Percentiles rank a stretch among this genome's conserved stretches.
These are phyloP conservation scores for Colletotrichum tropicale DNA, from an alignment of 2,329 filamentous ascomycete genomes.

Conservation along the genomic window DNA sequence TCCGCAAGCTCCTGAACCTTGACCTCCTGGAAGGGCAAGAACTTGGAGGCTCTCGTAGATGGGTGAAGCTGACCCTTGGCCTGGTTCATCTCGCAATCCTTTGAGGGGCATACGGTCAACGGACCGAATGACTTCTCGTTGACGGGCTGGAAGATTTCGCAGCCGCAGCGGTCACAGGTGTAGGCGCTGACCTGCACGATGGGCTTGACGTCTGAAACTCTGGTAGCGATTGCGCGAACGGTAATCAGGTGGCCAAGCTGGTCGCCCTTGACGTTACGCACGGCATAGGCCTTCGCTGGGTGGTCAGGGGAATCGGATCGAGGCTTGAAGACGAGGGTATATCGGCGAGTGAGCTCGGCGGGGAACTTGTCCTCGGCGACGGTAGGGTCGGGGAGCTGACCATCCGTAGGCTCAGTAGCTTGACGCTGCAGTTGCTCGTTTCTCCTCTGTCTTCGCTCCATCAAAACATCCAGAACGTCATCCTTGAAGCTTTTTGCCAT, in stretches of 20 bases:
- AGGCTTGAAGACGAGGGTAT: slow-evolving; percentile 96
- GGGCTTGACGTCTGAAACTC: slow-evolving; percentile 97
- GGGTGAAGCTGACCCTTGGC: slow-evolving; percentile 92
- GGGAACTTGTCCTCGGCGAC: slow-evolving; percentile 82
- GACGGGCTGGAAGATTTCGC: slow-evolving; percentile 96
- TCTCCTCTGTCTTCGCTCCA: slow-evolving; percentile 86
- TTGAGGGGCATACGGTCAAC: slow-evolving; percentile 83
- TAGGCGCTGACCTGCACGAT: slow-evolving; percentile 98
- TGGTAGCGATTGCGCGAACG: slow-evolving; percentile 89
- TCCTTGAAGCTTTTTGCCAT: slow-evolving; percentile 78
- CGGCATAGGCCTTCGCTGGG: slow-evolving; percentile 73
- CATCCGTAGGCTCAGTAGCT: slow-evolving; percentile 51
- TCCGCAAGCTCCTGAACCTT: slow-evolving; percentile 99
- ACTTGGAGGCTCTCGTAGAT: slow-evolving; percentile 95
- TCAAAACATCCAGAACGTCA: slow-evolving; percentile 94
- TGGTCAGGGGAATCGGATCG: slow-evolving; percentile 74
- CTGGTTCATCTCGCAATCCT: slow-evolving; percentile 90
- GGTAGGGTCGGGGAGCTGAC: slow-evolving; percentile 56
- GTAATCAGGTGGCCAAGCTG: slow-evolving; percentile 94
- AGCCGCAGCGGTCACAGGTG: slow-evolving; percentile 94
- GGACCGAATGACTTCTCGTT: slow-evolving; percentile 90
- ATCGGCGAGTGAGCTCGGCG: slow-evolving; percentile 87
- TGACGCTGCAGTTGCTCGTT: slow-evolving; percentile 77
- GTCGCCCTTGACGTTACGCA: slow-evolving; percentile 90
- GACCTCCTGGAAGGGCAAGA: slow-evolving; percentile 95